A percentile compares a stretch with the other conserved stretches of the same genome.
phyloP scores from a whole-genome alignment of 441 rosid genomes.

The Adansonia rubrostipa region DNA sequence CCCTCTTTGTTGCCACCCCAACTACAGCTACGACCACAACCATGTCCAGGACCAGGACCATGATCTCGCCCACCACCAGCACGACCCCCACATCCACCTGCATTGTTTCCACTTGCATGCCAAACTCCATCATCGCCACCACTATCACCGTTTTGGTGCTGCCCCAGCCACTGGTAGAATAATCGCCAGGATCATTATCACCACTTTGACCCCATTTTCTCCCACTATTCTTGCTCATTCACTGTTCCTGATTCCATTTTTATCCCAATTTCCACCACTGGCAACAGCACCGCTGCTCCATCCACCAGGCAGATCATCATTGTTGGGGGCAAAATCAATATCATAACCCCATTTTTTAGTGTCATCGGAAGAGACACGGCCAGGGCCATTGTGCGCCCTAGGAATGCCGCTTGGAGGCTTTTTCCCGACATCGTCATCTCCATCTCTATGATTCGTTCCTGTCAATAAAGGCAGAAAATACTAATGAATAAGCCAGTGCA shows the following conservation, averaged over 20 bases:
- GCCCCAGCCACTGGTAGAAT: constrained; percentile 2
- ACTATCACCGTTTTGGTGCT: neutral
- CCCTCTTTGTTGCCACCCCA: neutral
- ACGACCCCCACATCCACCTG: neutral
- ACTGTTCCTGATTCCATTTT: neutral
- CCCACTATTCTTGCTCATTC: constrained; percentile 5
- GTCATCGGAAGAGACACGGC: constrained; percentile 53
- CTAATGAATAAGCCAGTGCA: neutral
- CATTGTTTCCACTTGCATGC: constrained; percentile 2
- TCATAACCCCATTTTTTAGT: constrained; percentile 48
- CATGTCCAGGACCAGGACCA: neutral
- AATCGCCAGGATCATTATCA: neutral
- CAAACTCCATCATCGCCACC: neutral
- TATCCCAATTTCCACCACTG: constrained; percentile 15
- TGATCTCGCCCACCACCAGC: neutral
- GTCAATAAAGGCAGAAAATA: constrained; percentile 15
- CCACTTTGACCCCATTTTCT: neutral
- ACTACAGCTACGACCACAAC: neutral
- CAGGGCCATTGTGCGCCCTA: constrained; percentile 67
- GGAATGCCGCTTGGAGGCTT: constrained; percentile 82
- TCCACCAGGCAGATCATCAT: constrained; percentile 47
- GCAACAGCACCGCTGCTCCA: constrained; percentile 38
- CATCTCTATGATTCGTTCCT: constrained; percentile 62
- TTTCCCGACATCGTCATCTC: constrained; percentile 48
- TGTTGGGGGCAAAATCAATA: neutral